phyloP scores from a whole-genome alignment of 108 stramenopile genomes.

The Cyclostephanos invisitatus region DNA sequence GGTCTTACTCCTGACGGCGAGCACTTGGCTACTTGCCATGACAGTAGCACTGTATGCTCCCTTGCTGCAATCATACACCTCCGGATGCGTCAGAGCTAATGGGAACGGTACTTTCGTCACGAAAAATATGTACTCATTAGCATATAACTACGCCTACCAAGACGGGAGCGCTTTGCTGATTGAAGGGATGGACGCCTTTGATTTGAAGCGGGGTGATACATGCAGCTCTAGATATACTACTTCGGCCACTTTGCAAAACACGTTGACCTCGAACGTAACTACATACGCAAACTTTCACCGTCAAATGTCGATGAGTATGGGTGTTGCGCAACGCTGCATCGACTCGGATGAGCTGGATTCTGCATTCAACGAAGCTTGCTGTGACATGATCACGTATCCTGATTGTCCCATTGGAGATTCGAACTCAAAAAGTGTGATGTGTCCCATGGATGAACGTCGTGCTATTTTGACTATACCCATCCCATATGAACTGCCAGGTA shows the following conservation, averaged over 20 bases:
- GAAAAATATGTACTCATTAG: constrained; percentile 49
- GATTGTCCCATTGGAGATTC: constrained; percentile 8
- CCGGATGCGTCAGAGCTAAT: constrained; percentile 33
- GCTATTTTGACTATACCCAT: constrained; percentile 28
- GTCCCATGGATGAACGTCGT: constrained; percentile 49
- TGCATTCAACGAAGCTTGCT: constrained; percentile 43
- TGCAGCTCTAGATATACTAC: constrained; percentile 41
- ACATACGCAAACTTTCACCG: constrained; percentile 38
- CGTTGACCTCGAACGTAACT: constrained; percentile 40
- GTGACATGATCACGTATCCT: constrained; percentile 42
- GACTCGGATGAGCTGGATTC: constrained; percentile 30
- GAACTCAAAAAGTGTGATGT: constrained; percentile 7
- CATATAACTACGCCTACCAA: constrained; percentile 60
- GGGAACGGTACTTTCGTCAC: constrained; percentile 50
- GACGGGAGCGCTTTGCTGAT: constrained; percentile 49
- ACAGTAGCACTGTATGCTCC: constrained; percentile 34
- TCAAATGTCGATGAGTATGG: constrained; percentile 33
- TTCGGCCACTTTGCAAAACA: constrained; percentile 41
- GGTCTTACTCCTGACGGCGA: constrained; percentile 24
- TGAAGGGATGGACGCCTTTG: constrained; percentile 50
- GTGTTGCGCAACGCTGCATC: constrained; percentile 37
- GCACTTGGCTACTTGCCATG: constrained; percentile 34
- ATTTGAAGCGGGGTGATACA: constrained; percentile 44
- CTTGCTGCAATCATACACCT: constrained; percentile 35
- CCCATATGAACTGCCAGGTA: constrained; percentile 44